Percentiles rank a stretch among this genome's conserved stretches.
Evolutionary conservation across 1,284 basidiomycete species (phyloP).

Genomic region (Apiotrichum siamense): DNA sequence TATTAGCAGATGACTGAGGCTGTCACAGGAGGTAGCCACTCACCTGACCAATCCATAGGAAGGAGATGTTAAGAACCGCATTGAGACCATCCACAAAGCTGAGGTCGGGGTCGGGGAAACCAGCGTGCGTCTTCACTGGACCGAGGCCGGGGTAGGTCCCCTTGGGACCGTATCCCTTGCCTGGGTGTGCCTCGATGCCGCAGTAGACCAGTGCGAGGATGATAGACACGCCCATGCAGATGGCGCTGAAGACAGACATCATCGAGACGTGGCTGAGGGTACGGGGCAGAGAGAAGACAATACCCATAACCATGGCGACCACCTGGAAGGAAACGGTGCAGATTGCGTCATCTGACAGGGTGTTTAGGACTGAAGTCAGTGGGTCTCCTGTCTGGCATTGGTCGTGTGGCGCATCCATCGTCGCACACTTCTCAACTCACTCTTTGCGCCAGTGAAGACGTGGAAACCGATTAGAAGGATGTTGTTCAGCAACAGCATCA

Average conservation of each 20-base stretch:
- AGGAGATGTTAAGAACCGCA: constrained; percentile 51
- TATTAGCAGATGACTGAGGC: too few species aligned
- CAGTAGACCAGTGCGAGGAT: constrained; percentile 54
- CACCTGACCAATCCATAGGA: constrained; percentile 64
- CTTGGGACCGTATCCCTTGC: constrained; percentile 32
- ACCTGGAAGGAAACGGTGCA: constrained; percentile 58
- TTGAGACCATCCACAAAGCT: constrained; percentile 54
- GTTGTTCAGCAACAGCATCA: constrained; percentile 40
- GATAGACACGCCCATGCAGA: constrained; percentile 57
- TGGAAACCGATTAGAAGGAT: constrained; percentile 48
- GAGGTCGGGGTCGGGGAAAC: constrained; percentile 48
- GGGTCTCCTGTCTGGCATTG: too few species aligned
- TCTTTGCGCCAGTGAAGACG: constrained; percentile 45
- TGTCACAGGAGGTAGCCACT: too few species aligned
- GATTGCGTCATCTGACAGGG: constrained; percentile 54
- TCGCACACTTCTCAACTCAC: background rate
- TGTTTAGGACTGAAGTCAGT: constrained; percentile 51
- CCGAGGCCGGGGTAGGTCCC: constrained; percentile 36
- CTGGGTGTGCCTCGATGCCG: constrained; percentile 50
- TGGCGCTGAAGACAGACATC: constrained; percentile 47
- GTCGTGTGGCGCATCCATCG: too few species aligned
- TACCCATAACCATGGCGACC: constrained; percentile 46
- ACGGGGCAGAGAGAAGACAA: constrained; percentile 54
- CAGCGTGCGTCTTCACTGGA: constrained; percentile 28
- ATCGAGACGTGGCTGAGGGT: constrained; percentile 53